phyloP scores from a whole-genome alignment of 257 asterid species.

The Nicotiana obtusifolia region DNA sequence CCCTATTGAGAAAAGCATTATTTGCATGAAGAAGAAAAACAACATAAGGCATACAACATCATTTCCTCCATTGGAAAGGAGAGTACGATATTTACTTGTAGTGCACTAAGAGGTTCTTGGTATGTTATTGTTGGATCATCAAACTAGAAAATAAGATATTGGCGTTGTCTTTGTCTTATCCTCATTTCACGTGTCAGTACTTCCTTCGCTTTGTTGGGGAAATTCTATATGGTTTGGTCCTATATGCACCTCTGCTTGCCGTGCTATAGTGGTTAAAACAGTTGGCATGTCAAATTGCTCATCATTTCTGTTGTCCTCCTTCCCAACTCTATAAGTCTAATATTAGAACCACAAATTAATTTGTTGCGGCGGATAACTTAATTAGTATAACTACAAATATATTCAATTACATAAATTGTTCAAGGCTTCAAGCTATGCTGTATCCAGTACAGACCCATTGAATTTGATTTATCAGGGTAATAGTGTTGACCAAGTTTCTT shows the following conservation, averaged over 20 bases:
- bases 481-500: not conserved
- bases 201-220: not conserved
- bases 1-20: too few relatives aligned
- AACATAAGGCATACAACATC: too few relatives aligned
- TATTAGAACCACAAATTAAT: not conserved
- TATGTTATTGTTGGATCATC: too few relatives aligned
- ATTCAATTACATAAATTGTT: too few relatives aligned
- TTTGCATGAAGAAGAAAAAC: too few relatives aligned
- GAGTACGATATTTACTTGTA: too few relatives aligned
- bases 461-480: not conserved
- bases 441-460: not conserved
- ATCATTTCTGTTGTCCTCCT: not conserved
- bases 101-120: too few relatives aligned
- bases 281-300: not conserved
- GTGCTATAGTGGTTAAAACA: not conserved
- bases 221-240: conserved; percentile 6
- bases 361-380: not conserved
- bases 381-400: not conserved
- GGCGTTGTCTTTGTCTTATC: too few relatives aligned
- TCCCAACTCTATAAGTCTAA: not conserved
- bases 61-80: too few relatives aligned
- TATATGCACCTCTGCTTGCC: not conserved
- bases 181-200: too few relatives aligned
- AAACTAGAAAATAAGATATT: too few relatives aligned
- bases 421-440: too few relatives aligned